Evolutionary conservation across 192 early-diverging fungal species (phyloP).

Genomic region (Funneliformis mosseae): DNA sequence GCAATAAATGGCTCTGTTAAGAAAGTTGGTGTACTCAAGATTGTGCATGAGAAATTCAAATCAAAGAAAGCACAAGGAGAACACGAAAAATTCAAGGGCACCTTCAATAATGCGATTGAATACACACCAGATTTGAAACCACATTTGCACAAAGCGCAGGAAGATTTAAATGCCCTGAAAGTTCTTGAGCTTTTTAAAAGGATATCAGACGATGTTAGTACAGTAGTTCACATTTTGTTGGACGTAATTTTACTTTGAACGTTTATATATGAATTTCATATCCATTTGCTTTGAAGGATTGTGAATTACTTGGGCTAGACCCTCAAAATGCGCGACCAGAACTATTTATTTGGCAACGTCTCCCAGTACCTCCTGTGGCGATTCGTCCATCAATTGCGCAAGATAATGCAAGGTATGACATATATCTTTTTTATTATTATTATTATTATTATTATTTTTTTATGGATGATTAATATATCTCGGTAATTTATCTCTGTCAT

Average conservation of each 20-base stretch:
- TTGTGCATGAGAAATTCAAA: constrained; percentile 93
- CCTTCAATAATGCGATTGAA: constrained; percentile 74
- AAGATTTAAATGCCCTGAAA: constrained; percentile 91
- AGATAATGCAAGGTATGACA: constrained; percentile 71
- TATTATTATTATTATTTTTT: too few relatives aligned
- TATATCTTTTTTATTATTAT: not conserved
- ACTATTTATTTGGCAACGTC: constrained; percentile 89
- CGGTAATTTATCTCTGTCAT: constrained; percentile 6
- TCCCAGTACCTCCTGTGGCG: constrained; percentile 95
- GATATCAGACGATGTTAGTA: constrained; percentile 77
- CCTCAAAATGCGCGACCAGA: constrained; percentile 86
- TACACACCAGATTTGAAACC: constrained; percentile 74
- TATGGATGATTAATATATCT: too few relatives aligned
- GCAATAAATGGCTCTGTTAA: constrained; percentile 89
- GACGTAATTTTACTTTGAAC: not conserved
- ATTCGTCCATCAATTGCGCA: constrained; percentile 95
- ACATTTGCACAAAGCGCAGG: constrained; percentile 82
- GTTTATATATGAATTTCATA: not conserved
- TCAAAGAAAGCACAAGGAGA: constrained; percentile 79
- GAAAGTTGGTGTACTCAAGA: constrained; percentile 92
- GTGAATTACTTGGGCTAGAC: constrained; percentile 92
- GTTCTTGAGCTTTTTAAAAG: constrained; percentile 85
- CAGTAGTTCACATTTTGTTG: not conserved
- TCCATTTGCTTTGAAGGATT: constrained; percentile 61
- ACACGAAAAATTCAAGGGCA: constrained; percentile 64